Percentiles rank a stretch among this genome's conserved stretches.
phyloP scores from a whole-genome alignment of 495 filamentous ascomycete genomes.

The Geoglossum glabrum region DNA sequence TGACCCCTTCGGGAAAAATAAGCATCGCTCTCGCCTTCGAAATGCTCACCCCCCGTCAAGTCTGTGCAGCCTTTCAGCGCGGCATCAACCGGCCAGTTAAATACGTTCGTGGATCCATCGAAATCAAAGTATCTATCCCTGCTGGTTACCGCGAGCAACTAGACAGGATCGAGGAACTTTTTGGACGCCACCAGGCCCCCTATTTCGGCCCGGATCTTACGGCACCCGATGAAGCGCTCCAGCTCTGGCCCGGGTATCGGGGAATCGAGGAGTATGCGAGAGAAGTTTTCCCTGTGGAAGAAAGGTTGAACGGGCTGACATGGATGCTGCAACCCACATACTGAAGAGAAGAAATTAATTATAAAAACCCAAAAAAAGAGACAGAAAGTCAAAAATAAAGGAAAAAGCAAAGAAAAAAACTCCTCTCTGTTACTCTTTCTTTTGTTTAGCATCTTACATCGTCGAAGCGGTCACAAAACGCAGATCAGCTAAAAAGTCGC shows the following conservation, averaged over 20 bases:
- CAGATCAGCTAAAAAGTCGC: background rate
- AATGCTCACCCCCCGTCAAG: conserved; percentile 64
- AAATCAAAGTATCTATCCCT: conserved; percentile 71
- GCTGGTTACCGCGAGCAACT: conserved; percentile 81
- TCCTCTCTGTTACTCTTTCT: too few relatives aligned
- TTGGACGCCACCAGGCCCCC: conserved; percentile 39
- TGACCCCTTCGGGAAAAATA: background rate
- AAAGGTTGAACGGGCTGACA: conserved; percentile 74
- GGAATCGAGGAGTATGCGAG: conserved; percentile 90
- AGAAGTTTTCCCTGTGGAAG: conserved; percentile 87
- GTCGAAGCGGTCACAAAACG: background rate
- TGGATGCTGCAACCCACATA: conserved; percentile 43
- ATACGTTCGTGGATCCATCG: conserved; percentile 60
- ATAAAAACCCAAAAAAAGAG: background rate
- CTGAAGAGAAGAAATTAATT: background rate
- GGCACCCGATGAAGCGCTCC: conserved; percentile 46
- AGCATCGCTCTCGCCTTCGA: conserved; percentile 89
- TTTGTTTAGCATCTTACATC: background rate
- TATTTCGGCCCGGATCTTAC: conserved; percentile 49
- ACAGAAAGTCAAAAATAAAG: background rate
- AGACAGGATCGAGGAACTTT: conserved; percentile 41
- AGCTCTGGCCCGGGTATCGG: conserved; percentile 77
- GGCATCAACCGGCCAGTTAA: conserved; percentile 58
- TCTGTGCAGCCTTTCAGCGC: conserved; percentile 54
- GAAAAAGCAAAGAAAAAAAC: too few relatives aligned